phyloP scores from a whole-genome alignment of 768 basidiomycete species.

The Boletus edulis region DNA sequence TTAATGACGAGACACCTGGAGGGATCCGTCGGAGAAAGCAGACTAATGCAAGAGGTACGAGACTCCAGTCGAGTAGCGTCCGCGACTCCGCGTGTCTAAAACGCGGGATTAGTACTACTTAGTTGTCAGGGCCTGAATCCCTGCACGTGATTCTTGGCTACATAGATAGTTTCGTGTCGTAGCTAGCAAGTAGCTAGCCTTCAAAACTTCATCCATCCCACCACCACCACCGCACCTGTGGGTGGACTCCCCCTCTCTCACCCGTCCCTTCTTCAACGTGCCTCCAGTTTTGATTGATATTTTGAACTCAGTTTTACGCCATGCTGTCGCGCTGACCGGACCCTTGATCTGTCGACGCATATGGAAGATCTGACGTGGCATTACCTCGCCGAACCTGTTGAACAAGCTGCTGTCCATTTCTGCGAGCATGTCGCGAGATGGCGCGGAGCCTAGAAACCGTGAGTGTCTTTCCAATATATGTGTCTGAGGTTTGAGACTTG shows the following conservation, averaged over 20 bases:
- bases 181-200: no score
- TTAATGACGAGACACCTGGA: no score
- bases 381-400: conserved; percentile 79
- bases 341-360: conserved; percentile 74
- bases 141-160: no score
- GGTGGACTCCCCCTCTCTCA: not conserved
- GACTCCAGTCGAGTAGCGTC: no score
- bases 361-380: conserved; percentile 71
- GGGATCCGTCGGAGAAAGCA: no score
- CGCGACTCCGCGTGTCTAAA: no score
- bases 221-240: no score
- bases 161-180: no score
- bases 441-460: conserved; percentile 87
- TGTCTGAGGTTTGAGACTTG: conserved; percentile 13
- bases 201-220: no score
- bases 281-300: conserved; percentile 1
- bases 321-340: conserved; percentile 47
- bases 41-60: no score
- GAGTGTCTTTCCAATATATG: conserved; percentile 5
- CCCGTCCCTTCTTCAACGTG: conserved; percentile 20
- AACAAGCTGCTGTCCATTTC: conserved; percentile 72
- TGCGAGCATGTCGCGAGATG: conserved; percentile 80
- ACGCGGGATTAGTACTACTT: no score
- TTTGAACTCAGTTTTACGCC: conserved; percentile 62
- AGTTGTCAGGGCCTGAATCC: no score